Conservation (phyloP, 2,329 filamentous ascomycete genomes). For the Colletotrichum musae region DNA sequence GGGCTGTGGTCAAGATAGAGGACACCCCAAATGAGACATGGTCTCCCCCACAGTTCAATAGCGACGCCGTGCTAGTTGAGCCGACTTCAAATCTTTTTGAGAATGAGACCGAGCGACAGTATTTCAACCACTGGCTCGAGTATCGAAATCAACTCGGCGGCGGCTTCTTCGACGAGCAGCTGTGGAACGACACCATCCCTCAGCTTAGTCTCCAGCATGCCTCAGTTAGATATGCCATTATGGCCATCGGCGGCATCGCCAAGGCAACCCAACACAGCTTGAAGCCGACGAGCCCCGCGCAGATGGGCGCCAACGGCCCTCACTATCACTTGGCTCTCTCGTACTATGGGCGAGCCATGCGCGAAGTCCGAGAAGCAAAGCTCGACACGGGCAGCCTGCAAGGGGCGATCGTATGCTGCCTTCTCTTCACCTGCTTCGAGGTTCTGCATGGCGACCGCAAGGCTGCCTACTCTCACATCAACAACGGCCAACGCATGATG, state of each 20-base stretch:
- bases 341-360: slow-evolving; percentile 52
- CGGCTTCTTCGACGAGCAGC: slow-evolving; percentile 49
- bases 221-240: slow-evolving; percentile 54
- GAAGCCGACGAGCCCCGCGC: slow-evolving; percentile 25
- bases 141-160: slow-evolving; percentile 45
- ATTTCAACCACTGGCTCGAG: slow-evolving; percentile 47
- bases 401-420: slow-evolving; percentile 52
- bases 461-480: slow-evolving; percentile 53
- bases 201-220: slow-evolving; percentile 51
- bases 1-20: not conserved
- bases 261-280: slow-evolving; percentile 41
- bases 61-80: not conserved
- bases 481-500: slow-evolving; percentile 54
- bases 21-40: not conserved
- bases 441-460: slow-evolving; percentile 53
- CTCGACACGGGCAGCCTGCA: slow-evolving; percentile 42
- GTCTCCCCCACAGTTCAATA: not conserved
- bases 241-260: slow-evolving; percentile 54
- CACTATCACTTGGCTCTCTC: slow-evolving; percentile 51
- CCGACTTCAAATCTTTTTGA: slow-evolving; percentile 32
- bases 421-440: slow-evolving; percentile 57
- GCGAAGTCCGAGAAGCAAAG: slow-evolving; percentile 44
- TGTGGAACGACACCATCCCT: slow-evolving; percentile 55
- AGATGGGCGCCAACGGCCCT: slow-evolving; percentile 31
- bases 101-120: slow-evolving; percentile 44